Percentiles rank a stretch among this genome's conserved stretches.
phyloP scores from a whole-genome alignment of 768 basidiomycete genomes.

The Tylopilus sp. region DNA sequence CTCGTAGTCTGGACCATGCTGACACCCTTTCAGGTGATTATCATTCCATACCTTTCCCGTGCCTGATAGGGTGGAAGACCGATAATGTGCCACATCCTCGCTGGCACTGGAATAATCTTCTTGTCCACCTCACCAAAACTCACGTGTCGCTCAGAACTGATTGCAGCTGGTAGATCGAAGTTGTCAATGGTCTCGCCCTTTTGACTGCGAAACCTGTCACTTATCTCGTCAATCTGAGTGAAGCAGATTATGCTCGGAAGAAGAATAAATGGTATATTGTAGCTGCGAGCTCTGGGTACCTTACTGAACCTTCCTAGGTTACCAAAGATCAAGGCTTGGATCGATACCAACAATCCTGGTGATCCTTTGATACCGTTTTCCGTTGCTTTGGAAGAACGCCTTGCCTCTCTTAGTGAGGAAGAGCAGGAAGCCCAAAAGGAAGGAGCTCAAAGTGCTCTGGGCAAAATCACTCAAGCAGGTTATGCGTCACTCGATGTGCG shows the following conservation, averaged over 20 bases:
- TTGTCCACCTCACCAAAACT: background rate
- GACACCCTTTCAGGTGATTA: constrained; percentile 23
- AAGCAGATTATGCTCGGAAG: constrained; percentile 91
- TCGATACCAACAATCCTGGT: constrained; percentile 93
- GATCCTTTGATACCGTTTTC: constrained; percentile 97
- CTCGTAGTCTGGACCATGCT: background rate
- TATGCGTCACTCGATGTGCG: constrained; percentile 81
- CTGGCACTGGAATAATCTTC: constrained; percentile 22
- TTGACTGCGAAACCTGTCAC: constrained; percentile 97
- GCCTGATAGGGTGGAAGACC: constrained; percentile 73
- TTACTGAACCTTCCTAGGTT: constrained; percentile 48
- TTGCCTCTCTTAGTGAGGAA: constrained; percentile 57
- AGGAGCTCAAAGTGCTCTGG: constrained; percentile 72
- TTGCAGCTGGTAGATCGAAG: constrained; percentile 62
- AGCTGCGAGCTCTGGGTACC: background rate
- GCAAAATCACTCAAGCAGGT: constrained; percentile 94
- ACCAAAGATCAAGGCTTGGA: constrained; percentile 97
- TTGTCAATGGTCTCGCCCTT: constrained; percentile 84
- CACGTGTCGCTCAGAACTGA: constrained; percentile 9
- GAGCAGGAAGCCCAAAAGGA: constrained; percentile 77
- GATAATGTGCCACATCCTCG: constrained; percentile 53
- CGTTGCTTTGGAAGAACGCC: constrained; percentile 90
- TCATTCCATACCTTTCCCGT: constrained; percentile 10
- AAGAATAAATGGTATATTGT: constrained; percentile 91
- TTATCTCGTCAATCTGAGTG: constrained; percentile 96